Base-by-base conservation (phyloP, 257 asterid genomes). In the Cruciata laevipes region DNA sequence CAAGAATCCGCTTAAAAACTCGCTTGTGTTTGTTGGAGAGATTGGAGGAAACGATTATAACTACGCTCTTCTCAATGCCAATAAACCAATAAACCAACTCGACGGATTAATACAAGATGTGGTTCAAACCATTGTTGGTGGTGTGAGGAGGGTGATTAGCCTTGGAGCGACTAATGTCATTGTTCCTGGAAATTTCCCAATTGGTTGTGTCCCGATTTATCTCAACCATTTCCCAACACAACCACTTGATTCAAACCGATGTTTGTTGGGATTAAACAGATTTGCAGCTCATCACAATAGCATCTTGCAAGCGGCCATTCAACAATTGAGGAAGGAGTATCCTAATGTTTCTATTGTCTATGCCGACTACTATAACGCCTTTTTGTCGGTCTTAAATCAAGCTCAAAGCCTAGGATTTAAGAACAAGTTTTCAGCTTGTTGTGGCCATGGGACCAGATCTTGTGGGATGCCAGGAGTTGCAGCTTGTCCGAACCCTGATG, bases 21-120 rank as follows among this genome's bases (percentile, higher is more conserved):
- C 81, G 14, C 70, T 77, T 3, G 73, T 80, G 70, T 0, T 80
- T 10, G 76, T 76, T 6, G 83, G 83, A 11, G 83, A 75, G 66
- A 75, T 79, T 17, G 80, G 83, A 38, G 80, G 80, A 35, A 79
- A 79, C 57, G 83, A 79, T 20, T 79, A 71, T 56, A 75, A 75
- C 67, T 53, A 71, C 33, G 71, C 75, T 38, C 23, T 79, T 16
- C 2, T 20, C 17, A 37, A 2, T 1, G 53, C 55, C 61, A 65
- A 74, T 23, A 61, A 30, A 16, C 6, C 66, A 0, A 11, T 35
- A 0, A 65, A 62, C 1, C 65, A 68, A 55, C 2, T 74, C 7
- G 7, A 6, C 0, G 32, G 49, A 37, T 37, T 52, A 23, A 40
- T 74, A 3, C 78, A 73, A 16, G 30, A 32, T 4, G 69, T 74